Evolutionary conservation across 2,329 filamentous ascomycete genomes (phyloP), one percentile per base, ranked within the genome.

Genomic region (Byssoonygena ceratinophila): DNA sequence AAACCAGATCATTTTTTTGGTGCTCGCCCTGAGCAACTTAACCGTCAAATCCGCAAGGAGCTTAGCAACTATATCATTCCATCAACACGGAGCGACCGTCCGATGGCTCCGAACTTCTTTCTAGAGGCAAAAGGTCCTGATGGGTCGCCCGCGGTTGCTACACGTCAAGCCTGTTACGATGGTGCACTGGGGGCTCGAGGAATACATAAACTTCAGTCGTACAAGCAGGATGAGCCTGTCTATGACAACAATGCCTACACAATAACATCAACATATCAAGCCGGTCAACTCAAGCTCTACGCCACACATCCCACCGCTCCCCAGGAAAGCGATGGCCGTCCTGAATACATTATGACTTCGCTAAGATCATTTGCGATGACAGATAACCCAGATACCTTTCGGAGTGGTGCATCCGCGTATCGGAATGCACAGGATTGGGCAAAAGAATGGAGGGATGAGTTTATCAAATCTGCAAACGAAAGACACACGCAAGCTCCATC

Each of bases 361-460:
- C 3, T 72, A 1, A 50, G 55, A 0, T 34, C 20, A 1, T 72
- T 37, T 27, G 52, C 1, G 1, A 54, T 74, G 59, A 68, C 62
- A 2, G 54, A 43, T n/a, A 56, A 56, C 44, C 14, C 41, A 3
- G 58, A 69, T 3, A 58, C 41, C 3, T 73, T 70, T 47, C 46
- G 61, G n/a, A 9, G 63, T 46, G 71, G 70, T n/a, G 63, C 59
- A 3, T 62, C 64, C 2, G 67, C 66, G 46, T 70, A 72, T 54
- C 64, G 70, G 50, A 73, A 74, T 60, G 59, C 60, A 1, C 60
- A 66, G 53, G 67, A 73, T 32, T 59, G 67, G 56, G 67, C 71
- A 2, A 58, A 65, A 55, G 56, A 60, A 31, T 58, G 69, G 46
- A 68, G 72, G 9, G 63, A 71, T 50, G 36, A 25, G 16, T 54